Percentiles rank a stretch among this genome's conserved stretches.
These are phyloP conservation scores for Quercus bicolor DNA, from an alignment of 306 rosid genomes.

Conservation along the genomic window DNA sequence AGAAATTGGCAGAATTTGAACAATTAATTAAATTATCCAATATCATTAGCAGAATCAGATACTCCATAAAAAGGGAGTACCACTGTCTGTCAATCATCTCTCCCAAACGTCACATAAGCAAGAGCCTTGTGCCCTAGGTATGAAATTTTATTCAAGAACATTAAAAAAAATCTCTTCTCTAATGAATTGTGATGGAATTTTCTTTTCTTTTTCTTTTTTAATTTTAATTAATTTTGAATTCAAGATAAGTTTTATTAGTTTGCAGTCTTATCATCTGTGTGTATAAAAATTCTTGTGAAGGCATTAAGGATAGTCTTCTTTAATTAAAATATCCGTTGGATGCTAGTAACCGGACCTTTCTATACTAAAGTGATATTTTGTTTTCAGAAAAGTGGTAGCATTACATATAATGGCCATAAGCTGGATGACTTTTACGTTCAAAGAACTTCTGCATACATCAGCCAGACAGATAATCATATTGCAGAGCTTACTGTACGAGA, in stretches of 20 bases:
- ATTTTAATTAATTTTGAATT: no score
- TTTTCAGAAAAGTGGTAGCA: constrained; percentile 57
- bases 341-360: not conserved
- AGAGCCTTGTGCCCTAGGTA: no score
- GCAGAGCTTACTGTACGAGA: constrained; percentile 86
- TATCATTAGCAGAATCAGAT: no score
- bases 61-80: no score
- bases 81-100: no score
- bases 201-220: not conserved
- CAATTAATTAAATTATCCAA: no score
- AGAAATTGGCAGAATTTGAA: no score
- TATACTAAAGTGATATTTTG: not conserved
- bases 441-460: constrained; percentile 83
- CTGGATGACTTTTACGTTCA: constrained; percentile 62
- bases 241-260: not conserved
- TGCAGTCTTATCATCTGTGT: no score
- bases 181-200: not conserved
- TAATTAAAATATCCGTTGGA: not conserved
- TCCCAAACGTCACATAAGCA: no score
- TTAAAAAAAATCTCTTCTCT: not conserved
- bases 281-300: not conserved
- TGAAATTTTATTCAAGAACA: no score
- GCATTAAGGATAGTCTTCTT: not conserved
- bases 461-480: constrained; percentile 86
- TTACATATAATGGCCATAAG: constrained; percentile 69